Evolutionary conservation across 257 asterid species (phyloP).

Genomic region (Scutellaria barbata): DNA sequence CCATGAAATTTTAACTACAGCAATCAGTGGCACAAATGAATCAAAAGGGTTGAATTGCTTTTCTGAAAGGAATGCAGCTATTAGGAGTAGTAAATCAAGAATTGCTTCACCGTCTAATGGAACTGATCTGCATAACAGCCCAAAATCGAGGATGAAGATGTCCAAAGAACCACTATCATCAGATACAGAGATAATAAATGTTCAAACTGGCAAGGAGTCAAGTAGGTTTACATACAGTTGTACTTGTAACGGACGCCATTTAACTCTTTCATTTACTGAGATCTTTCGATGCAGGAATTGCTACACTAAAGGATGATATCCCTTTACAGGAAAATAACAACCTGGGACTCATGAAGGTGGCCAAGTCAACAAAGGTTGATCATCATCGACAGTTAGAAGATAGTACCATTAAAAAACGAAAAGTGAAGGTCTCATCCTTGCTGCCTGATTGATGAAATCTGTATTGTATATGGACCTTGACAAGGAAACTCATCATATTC

Average conservation of each 20-base stretch:
- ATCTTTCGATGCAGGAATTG: slow-evolving; percentile 52
- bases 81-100: slow-evolving; percentile 53
- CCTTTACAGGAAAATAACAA: slow-evolving; percentile 52
- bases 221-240: slow-evolving; percentile 44
- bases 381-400: slow-evolving; percentile 50
- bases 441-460: slow-evolving; percentile 27
- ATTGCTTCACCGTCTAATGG: slow-evolving; percentile 45
- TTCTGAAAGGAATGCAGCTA: slow-evolving; percentile 45
- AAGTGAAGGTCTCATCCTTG: slow-evolving; percentile 54
- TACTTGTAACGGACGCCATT: neutral
- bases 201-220: slow-evolving; percentile 47
- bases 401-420: slow-evolving; percentile 48
- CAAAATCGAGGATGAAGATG: slow-evolving; percentile 46
- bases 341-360: slow-evolving; percentile 51
- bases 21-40: slow-evolving; percentile 43
- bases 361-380: slow-evolving; percentile 53
- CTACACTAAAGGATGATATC: slow-evolving; percentile 47
- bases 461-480: slow-evolving; percentile 20
- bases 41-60: slow-evolving; percentile 39
- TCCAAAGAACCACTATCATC: slow-evolving; percentile 55
- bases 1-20: slow-evolving; percentile 35
- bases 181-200: slow-evolving; percentile 42
- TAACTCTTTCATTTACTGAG: slow-evolving; percentile 35
- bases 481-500: slow-evolving; percentile 22
- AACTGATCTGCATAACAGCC: slow-evolving; percentile 46